Evolutionary conservation across 2,329 filamentous ascomycete genomes (phyloP), one percentile per base, ranked within the genome.

Genomic region (Stylonectria norvegica): DNA sequence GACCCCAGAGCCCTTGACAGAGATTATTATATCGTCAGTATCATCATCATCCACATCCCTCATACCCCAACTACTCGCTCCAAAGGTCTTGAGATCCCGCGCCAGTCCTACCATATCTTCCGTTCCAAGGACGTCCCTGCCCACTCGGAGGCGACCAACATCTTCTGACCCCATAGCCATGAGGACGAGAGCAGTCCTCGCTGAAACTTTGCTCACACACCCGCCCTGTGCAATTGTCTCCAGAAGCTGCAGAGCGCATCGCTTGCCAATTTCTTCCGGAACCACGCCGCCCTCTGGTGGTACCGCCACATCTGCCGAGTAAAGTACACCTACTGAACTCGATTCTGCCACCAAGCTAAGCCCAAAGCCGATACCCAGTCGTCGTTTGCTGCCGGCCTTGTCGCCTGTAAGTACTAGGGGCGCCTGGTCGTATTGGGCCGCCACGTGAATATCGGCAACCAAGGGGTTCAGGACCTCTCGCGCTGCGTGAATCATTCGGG

Each of bases 101-200:
- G 87, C 90, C 38, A 96, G 68, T 35, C 81, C 80, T 41, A 98
- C 77, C 38, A 89, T 72, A 44, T 88, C 84, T 60, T 95, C 88
- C 3, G 83, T 85, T 0, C 82, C 90, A 32, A 97, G 67, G 1
- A 96, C 81, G 33, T 91, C 86, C 55, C 81, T 83, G 20, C 90
- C 89, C 43, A 98, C 62, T 48, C 87, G 79, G 51, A 98, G 64
- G 43, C 93, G 78, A 4, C 93, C 93, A 11, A 98, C 89, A 64
- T 98, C 93, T 62, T 97, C 93, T 1, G 86, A 88, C 0, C 93
- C 93, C 93, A 98, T 97, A 22, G 90, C 89, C 93, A 98, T 98
- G 48, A 98, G 72, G 14, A 83, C 86, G 38, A 98, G 65, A 49
- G 95, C 76, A 0, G 85, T 91, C 3, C 79, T 73, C 5, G 83